phyloP scores from a whole-genome alignment of 768 basidiomycete species.

The Rhodotorula taiwanensis region DNA sequence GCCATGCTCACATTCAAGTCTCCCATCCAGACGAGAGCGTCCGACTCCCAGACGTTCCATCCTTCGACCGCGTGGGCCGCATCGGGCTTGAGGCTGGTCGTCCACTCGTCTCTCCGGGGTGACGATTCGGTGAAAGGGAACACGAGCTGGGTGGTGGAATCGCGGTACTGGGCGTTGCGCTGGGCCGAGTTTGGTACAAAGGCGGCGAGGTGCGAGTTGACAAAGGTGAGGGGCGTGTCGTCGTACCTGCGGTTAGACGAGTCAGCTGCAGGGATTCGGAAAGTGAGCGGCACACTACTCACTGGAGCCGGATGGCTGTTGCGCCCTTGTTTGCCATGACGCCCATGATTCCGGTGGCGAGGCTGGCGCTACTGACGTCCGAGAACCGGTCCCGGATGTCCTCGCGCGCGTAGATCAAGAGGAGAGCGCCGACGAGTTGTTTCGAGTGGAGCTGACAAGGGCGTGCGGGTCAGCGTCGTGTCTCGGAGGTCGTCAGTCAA shows the following conservation, averaged over 20 bases:
- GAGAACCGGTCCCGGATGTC: constrained; percentile 52
- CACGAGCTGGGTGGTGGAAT: constrained; percentile 56
- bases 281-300: constrained; percentile 49
- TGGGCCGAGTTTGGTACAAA: constrained; percentile 71
- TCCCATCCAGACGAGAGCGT: constrained; percentile 20
- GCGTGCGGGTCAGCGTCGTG: background rate
- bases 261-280: background rate
- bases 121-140: constrained; percentile 46
- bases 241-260: constrained; percentile 20
- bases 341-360: constrained; percentile 70
- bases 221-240: constrained; percentile 57
- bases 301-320: constrained; percentile 57
- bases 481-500: background rate
- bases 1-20: constrained; percentile 28
- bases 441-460: constrained; percentile 58
- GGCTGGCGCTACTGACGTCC: constrained; percentile 52
- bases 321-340: constrained; percentile 84
- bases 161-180: constrained; percentile 67
- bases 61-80: background rate
- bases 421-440: constrained; percentile 77
- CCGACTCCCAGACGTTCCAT: constrained; percentile 10
- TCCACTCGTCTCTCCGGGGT: constrained; percentile 8
- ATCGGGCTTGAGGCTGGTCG: constrained; percentile 8
- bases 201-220: constrained; percentile 76
- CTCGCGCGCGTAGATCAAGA: constrained; percentile 62